Evolutionary conservation across 768 basidiomycete species (phyloP).

Genomic region (Tremella mesenterica): DNA sequence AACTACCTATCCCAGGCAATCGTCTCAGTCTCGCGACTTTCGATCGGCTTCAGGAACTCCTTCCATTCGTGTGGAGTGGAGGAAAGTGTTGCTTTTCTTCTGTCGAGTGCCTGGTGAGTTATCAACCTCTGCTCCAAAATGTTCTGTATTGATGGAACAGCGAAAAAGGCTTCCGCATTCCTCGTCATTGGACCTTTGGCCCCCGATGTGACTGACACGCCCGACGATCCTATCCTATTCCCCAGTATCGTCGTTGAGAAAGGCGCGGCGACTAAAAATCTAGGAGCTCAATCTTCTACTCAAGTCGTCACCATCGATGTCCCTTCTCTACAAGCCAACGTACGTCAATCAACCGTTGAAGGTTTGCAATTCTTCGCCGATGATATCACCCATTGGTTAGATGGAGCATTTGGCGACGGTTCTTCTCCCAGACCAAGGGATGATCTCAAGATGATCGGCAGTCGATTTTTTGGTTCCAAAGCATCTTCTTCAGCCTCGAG

Average conservation of each 20-base stretch:
- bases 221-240: constrained; percentile 16
- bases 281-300: not conserved
- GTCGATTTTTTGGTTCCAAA: constrained; percentile 52
- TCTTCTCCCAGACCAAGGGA: constrained; percentile 48
- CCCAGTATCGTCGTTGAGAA: constrained; percentile 17
- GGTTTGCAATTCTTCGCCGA: constrained; percentile 81
- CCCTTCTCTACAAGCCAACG: constrained; percentile 52
- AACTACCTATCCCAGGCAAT: not conserved
- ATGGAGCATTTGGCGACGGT: constrained; percentile 46
- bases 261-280: not conserved
- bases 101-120: constrained; percentile 28
- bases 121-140: not conserved
- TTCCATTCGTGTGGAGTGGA: constrained; percentile 21
- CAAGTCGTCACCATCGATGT: constrained; percentile 44
- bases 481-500: constrained; percentile 32
- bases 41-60: not conserved
- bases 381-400: constrained; percentile 66
- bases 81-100: constrained; percentile 36
- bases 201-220: constrained; percentile 20
- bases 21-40: not conserved
- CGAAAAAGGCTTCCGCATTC: constrained; percentile 30
- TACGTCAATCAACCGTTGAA: constrained; percentile 58
- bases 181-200: constrained; percentile 36
- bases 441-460: constrained; percentile 60
- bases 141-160: constrained; percentile 6